Percentiles rank a stretch among this genome's conserved stretches.
These are phyloP conservation scores for Coemansia sp. DNA, from an alignment of 371 early-diverging fungal species.

Conservation along the genomic window DNA sequence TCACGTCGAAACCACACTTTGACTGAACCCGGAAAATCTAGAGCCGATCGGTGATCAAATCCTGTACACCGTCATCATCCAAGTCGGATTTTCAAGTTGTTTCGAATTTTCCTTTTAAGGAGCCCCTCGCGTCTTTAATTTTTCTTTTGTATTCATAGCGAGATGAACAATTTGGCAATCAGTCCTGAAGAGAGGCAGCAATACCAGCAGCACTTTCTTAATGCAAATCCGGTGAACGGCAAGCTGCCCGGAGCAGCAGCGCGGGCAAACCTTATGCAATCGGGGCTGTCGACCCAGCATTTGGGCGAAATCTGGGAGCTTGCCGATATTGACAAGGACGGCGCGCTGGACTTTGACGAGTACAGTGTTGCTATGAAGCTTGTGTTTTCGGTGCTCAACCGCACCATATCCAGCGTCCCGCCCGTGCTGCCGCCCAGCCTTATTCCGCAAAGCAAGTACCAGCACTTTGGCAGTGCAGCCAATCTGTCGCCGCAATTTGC, in stretches of 20 bases:
- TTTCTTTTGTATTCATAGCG: not conserved
- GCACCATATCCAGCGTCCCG: slow-evolving; percentile 52
- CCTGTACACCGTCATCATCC: not conserved
- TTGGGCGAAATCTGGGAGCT: slow-evolving; percentile 80
- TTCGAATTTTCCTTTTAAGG: not conserved
- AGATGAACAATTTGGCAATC: slow-evolving; percentile 39
- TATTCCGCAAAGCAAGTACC: slow-evolving; percentile 58
- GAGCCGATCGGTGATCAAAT: not conserved
- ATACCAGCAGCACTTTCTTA: slow-evolving; percentile 47
- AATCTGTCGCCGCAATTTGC: slow-evolving; percentile 21
- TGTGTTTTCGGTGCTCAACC: slow-evolving; percentile 67
- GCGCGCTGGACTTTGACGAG: slow-evolving; percentile 84
- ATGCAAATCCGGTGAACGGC: slow-evolving; percentile 64
- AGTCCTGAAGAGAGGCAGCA: slow-evolving; percentile 33
- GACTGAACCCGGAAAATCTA: not conserved
- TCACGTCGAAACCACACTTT: not conserved
- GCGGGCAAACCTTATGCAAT: slow-evolving; percentile 68
- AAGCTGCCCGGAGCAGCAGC: slow-evolving; percentile 69
- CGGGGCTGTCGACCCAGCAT: slow-evolving; percentile 65
- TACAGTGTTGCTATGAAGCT: slow-evolving; percentile 84
- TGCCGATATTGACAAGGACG: slow-evolving; percentile 87
- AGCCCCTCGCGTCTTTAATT: not conserved
- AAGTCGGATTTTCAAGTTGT: not conserved
- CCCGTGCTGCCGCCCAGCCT: slow-evolving; percentile 60
- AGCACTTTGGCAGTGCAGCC: slow-evolving; percentile 53